Percentiles rank a stretch among this genome's conserved stretches.
phyloP scores from a whole-genome alignment of 1,284 basidiomycete genomes.

The Cerrena zonata region DNA sequence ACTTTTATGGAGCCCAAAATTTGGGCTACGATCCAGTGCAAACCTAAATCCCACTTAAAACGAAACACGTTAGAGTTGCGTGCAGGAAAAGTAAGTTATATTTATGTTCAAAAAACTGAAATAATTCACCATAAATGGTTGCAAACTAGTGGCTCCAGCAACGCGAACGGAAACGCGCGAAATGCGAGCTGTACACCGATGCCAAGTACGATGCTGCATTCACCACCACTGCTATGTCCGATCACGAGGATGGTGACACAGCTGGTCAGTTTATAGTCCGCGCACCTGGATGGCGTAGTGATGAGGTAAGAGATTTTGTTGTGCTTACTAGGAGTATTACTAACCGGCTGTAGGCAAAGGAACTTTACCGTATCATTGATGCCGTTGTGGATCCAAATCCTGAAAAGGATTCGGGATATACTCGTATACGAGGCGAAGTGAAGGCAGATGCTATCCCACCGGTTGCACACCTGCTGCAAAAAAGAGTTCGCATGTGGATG shows the following conservation, averaged over 20 bases:
- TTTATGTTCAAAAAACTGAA: not conserved
- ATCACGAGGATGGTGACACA: not conserved
- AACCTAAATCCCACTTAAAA: not conserved
- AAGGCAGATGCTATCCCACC: not conserved
- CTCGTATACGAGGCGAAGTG: not conserved
- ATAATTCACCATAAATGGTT: not conserved
- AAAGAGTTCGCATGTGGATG: not conserved
- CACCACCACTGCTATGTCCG: not conserved
- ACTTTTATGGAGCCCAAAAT: not conserved
- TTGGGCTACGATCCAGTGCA: not conserved
- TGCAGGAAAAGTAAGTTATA: not conserved
- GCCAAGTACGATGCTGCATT: not conserved
- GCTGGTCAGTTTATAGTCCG: not conserved
- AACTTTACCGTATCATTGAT: not conserved
- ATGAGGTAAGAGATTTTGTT: not conserved
- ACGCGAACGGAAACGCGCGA: not conserved
- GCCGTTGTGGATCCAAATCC: not conserved
- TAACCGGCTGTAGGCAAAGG: not conserved
- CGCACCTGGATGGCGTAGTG: not conserved
- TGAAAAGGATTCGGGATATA: not conserved
- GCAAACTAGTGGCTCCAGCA: not conserved
- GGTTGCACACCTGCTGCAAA: not conserved
- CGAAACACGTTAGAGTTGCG: not conserved
- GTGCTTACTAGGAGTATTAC: not conserved
- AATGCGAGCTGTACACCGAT: not conserved